A percentile compares a stretch with the other conserved stretches of the same genome.
These are phyloP conservation scores for Microascus cirrosus DNA, from an alignment of 2,329 filamentous ascomycete genomes.

Conservation along the genomic window DNA sequence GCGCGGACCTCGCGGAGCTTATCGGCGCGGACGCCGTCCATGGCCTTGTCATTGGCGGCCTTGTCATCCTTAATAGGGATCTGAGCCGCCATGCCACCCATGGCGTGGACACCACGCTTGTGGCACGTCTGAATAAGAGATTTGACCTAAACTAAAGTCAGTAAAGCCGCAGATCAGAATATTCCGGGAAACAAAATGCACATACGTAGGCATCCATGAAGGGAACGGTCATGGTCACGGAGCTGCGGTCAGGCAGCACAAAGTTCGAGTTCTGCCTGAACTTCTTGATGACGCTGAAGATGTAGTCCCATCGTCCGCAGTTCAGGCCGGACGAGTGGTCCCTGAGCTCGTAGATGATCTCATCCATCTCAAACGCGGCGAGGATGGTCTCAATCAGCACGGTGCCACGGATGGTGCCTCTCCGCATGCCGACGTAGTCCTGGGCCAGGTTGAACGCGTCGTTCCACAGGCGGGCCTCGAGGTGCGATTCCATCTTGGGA, in stretches of 20 bases:
- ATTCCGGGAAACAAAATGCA: conserved; percentile 1
- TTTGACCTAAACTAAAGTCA: conserved; percentile 42
- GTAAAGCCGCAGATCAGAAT: not conserved
- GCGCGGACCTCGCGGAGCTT: conserved; percentile 94
- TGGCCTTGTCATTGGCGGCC: conserved; percentile 82
- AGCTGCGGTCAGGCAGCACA: conserved; percentile 80
- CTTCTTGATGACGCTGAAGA: conserved; percentile 99
- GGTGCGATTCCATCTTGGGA: conserved; percentile 95
- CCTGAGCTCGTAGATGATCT: conserved; percentile 98
- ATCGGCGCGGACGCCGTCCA: conserved; percentile 86
- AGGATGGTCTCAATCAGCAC: conserved; percentile 97
- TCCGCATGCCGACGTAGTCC: conserved; percentile 79
- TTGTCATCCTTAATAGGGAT: conserved; percentile 97
- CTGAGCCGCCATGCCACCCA: conserved; percentile 98
- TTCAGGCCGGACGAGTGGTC: conserved; percentile 95
- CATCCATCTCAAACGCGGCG: conserved; percentile 98
- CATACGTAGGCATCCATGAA: conserved; percentile 89
- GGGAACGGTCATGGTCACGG: conserved; percentile 93
- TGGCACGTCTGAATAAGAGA: conserved; percentile 98
- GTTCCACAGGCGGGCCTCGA: conserved; percentile 96
- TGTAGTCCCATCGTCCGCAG: conserved; percentile 99
- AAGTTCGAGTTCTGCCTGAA: conserved; percentile 93
- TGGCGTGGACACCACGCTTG: conserved; percentile 91
- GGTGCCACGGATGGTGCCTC: conserved; percentile 88
- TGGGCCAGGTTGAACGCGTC: conserved; percentile 94